Evolutionary conservation across 2,329 filamentous ascomycete species (phyloP).

Genomic region (Chaetothyriales sp.): DNA sequence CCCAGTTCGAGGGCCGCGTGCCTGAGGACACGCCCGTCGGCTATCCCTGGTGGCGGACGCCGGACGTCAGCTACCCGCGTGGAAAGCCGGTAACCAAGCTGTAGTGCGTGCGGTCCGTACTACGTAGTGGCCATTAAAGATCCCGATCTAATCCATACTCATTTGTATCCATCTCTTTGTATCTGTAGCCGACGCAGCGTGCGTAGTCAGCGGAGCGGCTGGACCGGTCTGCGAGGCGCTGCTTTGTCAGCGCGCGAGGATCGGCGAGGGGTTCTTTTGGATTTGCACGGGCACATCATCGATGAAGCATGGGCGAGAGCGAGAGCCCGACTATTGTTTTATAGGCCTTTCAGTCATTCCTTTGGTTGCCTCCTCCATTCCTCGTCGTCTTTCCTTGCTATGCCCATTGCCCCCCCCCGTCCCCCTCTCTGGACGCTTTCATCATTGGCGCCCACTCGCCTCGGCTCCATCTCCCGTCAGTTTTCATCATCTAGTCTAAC

Average conservation of each 20-base stretch:
- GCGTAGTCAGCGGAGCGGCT: background rate
- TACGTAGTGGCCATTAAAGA: background rate
- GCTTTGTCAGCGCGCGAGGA: background rate
- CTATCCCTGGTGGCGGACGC: slow-evolving; percentile 56
- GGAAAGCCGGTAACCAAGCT: background rate
- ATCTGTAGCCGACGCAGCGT: background rate
- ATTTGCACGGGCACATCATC: background rate
- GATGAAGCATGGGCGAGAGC: background rate
- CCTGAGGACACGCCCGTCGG: slow-evolving; percentile 44
- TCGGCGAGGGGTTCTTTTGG: too few relatives aligned
- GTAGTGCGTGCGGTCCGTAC: background rate
- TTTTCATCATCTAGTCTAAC: slow-evolving; percentile 24
- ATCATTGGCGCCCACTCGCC: slow-evolving; percentile 18
- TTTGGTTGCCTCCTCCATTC: background rate
- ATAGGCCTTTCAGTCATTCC: background rate
- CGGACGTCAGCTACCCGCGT: slow-evolving; percentile 28
- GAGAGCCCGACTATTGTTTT: background rate
- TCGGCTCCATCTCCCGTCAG: slow-evolving; percentile 29
- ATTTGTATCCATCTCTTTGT: background rate
- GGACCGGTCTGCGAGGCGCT: background rate
- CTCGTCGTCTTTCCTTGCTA: background rate
- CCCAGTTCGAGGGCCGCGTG: slow-evolving; percentile 48
- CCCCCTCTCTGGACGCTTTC: background rate
- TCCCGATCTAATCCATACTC: background rate
- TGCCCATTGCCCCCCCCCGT: background rate